These are phyloP conservation scores for Talaromyces liani DNA, from an alignment of 495 filamentous ascomycete genomes.

Conservation along the genomic window DNA sequence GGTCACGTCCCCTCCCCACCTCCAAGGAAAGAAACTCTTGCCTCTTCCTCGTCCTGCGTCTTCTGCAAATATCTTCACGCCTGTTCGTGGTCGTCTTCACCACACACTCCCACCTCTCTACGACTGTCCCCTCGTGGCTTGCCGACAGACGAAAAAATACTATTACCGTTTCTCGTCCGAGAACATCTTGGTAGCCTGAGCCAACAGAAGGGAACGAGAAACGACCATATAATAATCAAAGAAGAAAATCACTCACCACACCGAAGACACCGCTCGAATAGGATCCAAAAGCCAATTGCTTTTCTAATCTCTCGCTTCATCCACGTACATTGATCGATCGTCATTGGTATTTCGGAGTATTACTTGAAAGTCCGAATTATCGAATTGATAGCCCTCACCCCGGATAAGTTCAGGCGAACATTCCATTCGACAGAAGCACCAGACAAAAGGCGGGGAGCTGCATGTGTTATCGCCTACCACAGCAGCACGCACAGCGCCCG, in stretches of 20 bases:
- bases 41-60: not conserved
- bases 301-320: not conserved
- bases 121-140: not conserved
- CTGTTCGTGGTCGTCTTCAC: not conserved
- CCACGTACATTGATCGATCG: not conserved
- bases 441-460: conserved; percentile 3
- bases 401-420: conserved; percentile 2
- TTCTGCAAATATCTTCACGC: not conserved
- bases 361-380: not conserved
- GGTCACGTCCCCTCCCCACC: conserved; percentile 3
- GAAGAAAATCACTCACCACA: not conserved
- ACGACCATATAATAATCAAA: not conserved
- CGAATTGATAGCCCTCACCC: not conserved
- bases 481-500: not conserved
- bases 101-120: not conserved
- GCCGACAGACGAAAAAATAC: not conserved
- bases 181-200: not conserved
- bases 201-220: not conserved
- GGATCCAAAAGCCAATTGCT: not conserved
- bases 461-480: conserved; percentile 1
- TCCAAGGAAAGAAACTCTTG: conserved; percentile 3
- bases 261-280: not conserved
- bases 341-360: not conserved
- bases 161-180: not conserved
- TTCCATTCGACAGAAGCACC: conserved; percentile 3